phyloP scores from a whole-genome alignment of 2,329 filamentous ascomycete species.

The Lecanicillium sp. region DNA sequence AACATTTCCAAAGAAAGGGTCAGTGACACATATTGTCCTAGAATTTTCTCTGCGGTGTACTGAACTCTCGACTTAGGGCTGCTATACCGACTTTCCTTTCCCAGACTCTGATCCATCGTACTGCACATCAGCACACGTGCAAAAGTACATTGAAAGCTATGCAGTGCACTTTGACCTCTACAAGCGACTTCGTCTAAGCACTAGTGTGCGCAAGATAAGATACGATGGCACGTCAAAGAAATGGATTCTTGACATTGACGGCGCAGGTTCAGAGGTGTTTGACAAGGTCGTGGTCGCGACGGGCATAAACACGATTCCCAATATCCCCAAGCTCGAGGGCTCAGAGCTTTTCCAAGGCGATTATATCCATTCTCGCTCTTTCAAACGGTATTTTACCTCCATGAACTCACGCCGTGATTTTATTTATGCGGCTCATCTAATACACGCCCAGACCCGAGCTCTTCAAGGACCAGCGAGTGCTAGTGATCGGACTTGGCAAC shows the following conservation, averaged over 20 bases:
- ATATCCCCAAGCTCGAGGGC: conserved; percentile 26
- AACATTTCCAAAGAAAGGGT: conserved; percentile 25
- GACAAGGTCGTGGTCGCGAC: conserved; percentile 30
- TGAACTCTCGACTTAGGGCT: conserved; percentile 17
- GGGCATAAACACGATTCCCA: conserved; percentile 24
- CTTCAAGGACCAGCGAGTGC: conserved; percentile 32
- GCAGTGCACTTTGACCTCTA: conserved; percentile 22
- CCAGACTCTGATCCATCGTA: conserved; percentile 17
- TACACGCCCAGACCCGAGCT: conserved; percentile 12
- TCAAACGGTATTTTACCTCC: conserved; percentile 18
- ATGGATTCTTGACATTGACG: conserved; percentile 22
- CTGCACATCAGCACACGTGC: conserved; percentile 17
- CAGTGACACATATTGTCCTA: conserved; percentile 1
- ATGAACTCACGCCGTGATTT: too few relatives aligned
- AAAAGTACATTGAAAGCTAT: conserved; percentile 25
- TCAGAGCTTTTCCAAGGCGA: conserved; percentile 28
- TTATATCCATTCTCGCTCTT: conserved; percentile 30
- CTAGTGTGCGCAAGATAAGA: conserved; percentile 12
- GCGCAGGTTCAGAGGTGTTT: conserved; percentile 16
- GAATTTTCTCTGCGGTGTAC: too few relatives aligned
- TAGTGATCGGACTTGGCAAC: conserved; percentile 35
- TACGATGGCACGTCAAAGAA: conserved; percentile 12
- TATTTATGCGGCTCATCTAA: too few relatives aligned
- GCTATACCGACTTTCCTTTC: conserved; percentile 28
- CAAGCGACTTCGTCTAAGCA: conserved; percentile 17